Base-by-base conservation (phyloP, 805 yeast genomes). In the Yarrowia porcina region DNA sequence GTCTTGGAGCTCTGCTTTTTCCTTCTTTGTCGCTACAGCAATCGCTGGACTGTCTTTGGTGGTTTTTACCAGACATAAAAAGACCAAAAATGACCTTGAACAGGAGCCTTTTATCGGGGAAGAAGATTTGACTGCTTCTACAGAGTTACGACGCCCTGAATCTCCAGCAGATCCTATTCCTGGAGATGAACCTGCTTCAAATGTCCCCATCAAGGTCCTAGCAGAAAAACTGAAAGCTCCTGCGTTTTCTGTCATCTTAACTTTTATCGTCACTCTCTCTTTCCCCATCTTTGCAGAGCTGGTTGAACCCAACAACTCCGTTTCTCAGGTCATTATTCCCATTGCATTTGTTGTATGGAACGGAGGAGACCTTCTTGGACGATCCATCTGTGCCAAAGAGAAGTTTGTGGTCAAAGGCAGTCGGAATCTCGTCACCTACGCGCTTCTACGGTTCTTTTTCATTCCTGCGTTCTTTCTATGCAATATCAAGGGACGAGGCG, bases 201-300 rank as follows among this genome's bases (percentile, higher is more conserved):
- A 27, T 5, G 47, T 56, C 8, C 35, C 38, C 8, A 32, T 39
- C 23, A 15, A 10, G 2, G 75, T 79, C 2, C 74, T 90, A 18
- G 87, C 89, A 82, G 64, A 74, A 1, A 87, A 88, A 68, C 77
- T 93, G 57, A 80, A 83, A 65, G 79, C 75, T 63, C 83, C 91
- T 35, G 91, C 84, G 1, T 70, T 82, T 65, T 79, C 96, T 0
- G 89, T 93, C 18, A 86, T 90, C 69, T 70, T 85, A 49, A 84
- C 90, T 0, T 91, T 93, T 71, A 76, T 85, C 9, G 79, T 88
- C 23, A 88, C 97, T 0, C 78, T 93, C 64, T 75, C 84, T 17
- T 93, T 91, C 77, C 97, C 99, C 0, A 93, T 92, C 0, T 93
- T 90, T 80, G 97, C 97, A 9, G 83, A 92, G 9, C 79, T 78